These are phyloP conservation scores for Rosa multiflora DNA, from an alignment of 306 rosid genomes.

Conservation along the genomic window DNA sequence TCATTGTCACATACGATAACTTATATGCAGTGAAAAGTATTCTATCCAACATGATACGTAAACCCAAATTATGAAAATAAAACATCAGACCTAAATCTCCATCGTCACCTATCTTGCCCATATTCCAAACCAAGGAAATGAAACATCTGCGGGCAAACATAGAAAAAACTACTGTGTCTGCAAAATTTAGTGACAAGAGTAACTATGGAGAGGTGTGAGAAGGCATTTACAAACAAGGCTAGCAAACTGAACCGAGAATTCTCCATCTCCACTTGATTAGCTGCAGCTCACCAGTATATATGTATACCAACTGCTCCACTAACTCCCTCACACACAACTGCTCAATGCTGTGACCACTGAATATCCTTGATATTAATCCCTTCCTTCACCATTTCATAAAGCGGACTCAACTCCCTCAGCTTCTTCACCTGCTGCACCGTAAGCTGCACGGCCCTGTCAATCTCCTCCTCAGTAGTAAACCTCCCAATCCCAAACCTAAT, in stretches of 20 bases:
- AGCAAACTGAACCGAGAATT: constrained; percentile 4
- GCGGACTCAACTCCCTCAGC: constrained; percentile 96
- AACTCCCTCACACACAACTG: not conserved
- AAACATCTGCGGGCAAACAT: not conserved
- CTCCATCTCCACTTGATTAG: constrained; percentile 3
- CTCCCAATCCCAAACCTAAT: constrained; percentile 96
- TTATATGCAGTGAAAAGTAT: not conserved
- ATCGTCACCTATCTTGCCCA: constrained; percentile 8
- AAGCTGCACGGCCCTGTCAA: constrained; percentile 72
- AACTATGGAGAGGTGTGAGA: not conserved
- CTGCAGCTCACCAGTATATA: not conserved
- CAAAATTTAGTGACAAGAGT: constrained; percentile 2
- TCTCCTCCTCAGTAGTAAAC: constrained; percentile 87
- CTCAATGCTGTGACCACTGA: constrained; percentile 87
- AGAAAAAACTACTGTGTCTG: constrained; percentile 4
- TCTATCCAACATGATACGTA: not conserved
- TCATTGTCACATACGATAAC: not conserved
- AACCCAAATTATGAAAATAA: not conserved
- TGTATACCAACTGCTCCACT: not conserved
- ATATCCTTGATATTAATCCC: constrained; percentile 81
- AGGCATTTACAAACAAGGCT: constrained; percentile 10
- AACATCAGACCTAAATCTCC: not conserved
- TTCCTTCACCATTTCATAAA: constrained; percentile 93
- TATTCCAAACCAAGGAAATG: not conserved
- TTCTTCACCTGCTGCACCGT: constrained; percentile 83